Evolutionary conservation across 257 asterid species (phyloP).

Genomic region (Solanum habrochaites): DNA sequence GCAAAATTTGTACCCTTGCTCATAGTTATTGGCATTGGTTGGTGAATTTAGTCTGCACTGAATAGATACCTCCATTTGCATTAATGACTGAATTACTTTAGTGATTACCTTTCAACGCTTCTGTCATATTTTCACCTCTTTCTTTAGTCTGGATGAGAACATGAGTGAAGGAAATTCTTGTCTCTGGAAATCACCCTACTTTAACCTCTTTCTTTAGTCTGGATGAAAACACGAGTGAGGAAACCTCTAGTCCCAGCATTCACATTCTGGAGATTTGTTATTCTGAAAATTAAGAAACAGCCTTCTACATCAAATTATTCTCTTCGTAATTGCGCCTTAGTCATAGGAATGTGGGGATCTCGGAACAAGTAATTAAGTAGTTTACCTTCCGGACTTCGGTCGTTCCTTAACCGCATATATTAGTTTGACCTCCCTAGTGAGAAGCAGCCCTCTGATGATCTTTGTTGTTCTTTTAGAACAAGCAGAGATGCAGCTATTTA

Average conservation of each 20-base stretch:
- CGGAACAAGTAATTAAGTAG: background rate
- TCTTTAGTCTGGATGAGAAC: background rate
- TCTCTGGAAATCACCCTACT: background rate
- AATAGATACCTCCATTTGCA: background rate
- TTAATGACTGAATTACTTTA: background rate
- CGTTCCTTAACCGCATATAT: background rate
- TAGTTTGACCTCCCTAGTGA: background rate
- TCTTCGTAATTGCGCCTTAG: background rate
- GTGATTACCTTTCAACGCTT: background rate
- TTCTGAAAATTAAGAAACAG: background rate
- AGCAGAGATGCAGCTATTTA: background rate
- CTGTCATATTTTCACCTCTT: background rate
- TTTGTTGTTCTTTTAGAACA: background rate
- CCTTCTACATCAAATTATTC: background rate
- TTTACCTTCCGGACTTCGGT: background rate
- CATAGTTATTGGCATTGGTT: background rate
- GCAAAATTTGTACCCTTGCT: background rate
- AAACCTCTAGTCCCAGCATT: background rate
- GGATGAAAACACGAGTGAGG: background rate
- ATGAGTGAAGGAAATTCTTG: background rate
- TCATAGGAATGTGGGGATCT: background rate
- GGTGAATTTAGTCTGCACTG: background rate
- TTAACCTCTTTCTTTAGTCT: background rate
- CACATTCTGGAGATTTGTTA: background rate
- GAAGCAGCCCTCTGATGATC: background rate